Percentiles rank a stretch among this genome's conserved stretches.
Evolutionary conservation across 1,284 basidiomycete genomes (phyloP).

Genomic region (Wallemia hederae): DNA sequence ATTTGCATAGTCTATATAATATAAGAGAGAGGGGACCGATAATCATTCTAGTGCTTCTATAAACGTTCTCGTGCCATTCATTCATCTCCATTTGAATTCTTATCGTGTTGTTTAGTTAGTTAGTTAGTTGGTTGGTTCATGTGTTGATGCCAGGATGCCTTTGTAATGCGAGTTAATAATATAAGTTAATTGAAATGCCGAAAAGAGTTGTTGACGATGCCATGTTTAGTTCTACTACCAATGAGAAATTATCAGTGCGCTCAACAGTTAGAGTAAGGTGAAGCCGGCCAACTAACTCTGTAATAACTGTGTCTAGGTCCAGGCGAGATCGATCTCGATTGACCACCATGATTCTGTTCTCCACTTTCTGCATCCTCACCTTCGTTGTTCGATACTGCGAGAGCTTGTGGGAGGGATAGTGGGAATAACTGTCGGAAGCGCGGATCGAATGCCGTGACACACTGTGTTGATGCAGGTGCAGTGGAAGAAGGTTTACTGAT

Average conservation of each 20-base stretch:
- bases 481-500: not conserved
- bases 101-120: too few species aligned
- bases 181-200: not conserved
- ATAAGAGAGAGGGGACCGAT: not conserved
- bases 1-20: not conserved
- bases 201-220: not conserved
- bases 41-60: not conserved
- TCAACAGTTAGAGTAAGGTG: not conserved
- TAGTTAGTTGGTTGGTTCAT: too few species aligned
- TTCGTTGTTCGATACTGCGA: conserved; percentile 1
- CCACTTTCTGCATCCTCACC: too few species aligned
- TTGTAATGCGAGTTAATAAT: not conserved
- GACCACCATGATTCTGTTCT: too few species aligned
- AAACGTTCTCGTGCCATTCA: too few species aligned
- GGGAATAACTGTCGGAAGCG: conserved; percentile 19
- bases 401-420: conserved; percentile 15
- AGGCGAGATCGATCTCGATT: not conserved
- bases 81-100: too few species aligned
- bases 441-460: conserved; percentile 11
- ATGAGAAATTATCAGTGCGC: not conserved
- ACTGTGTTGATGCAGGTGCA: conserved; percentile 9
- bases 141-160: not conserved
- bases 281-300: not conserved
- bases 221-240: too few species aligned
- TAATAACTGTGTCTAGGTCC: not conserved